These are phyloP conservation scores for Rhizoctonia solani DNA, from an alignment of 1,284 basidiomycete species.

Conservation along the genomic window DNA sequence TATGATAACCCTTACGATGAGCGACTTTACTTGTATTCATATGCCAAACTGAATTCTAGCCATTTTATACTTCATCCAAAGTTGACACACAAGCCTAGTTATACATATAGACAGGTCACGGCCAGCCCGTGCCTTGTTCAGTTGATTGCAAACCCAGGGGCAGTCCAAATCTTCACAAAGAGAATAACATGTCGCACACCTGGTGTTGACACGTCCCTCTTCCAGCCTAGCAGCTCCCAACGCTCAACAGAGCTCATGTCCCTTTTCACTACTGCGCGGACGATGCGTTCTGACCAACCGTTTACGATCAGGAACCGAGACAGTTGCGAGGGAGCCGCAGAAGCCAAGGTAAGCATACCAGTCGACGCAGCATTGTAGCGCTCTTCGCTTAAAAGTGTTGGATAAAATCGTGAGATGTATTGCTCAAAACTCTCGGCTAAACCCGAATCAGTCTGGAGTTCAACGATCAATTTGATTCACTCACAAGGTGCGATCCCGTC, in stretches of 20 bases:
- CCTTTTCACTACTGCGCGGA: background rate
- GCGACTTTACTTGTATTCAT: background rate
- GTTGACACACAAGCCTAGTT: too few relatives aligned
- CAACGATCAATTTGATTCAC: too few relatives aligned
- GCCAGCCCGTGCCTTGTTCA: too few relatives aligned
- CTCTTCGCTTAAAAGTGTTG: background rate
- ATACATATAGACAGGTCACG: too few relatives aligned
- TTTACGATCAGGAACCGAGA: background rate
- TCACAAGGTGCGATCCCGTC: too few relatives aligned
- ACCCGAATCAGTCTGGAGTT: too few relatives aligned
- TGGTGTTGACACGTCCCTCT: background rate
- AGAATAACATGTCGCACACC: constrained; percentile 7
- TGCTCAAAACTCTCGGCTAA: background rate
- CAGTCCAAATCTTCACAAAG: background rate
- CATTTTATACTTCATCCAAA: too few relatives aligned
- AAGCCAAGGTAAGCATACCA: background rate
- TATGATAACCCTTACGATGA: background rate
- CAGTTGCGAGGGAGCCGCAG: background rate
- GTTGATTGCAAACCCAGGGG: background rate
- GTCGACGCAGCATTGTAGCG: background rate
- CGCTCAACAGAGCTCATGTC: background rate
- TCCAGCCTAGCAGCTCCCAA: constrained; percentile 11
- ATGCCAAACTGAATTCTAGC: background rate
- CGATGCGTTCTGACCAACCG: background rate
- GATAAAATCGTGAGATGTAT: background rate